A percentile compares a stretch with the other conserved stretches of the same genome.
Conservation (phyloP, 1,139 yeast genomes). For the Debaryomyces coudertii region DNA sequence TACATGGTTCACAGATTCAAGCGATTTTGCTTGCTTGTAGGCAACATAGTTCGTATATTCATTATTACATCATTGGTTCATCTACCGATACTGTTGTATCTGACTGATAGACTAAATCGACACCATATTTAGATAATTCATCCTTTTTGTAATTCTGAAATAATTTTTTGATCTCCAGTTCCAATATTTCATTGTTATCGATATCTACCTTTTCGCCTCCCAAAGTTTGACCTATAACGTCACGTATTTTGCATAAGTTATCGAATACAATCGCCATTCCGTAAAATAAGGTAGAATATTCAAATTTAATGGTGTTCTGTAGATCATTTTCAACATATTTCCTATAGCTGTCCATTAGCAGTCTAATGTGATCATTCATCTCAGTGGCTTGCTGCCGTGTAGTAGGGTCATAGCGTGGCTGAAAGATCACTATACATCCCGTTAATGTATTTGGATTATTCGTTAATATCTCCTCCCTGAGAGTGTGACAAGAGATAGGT, state of each 20-base stretch:
- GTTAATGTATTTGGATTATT: neutral
- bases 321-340: slow-evolving; percentile 10
- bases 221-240: neutral
- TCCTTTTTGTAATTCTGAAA: slow-evolving; percentile 3
- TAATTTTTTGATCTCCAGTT: slow-evolving; percentile 1
- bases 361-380: slow-evolving; percentile 1
- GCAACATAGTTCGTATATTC: slow-evolving; percentile 2
- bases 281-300: slow-evolving; percentile 14
- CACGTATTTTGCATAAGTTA: slow-evolving; percentile 3
- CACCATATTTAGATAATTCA: slow-evolving; percentile 9
- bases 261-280: slow-evolving; percentile 17
- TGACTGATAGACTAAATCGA: slow-evolving; percentile 9
- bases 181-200: neutral
- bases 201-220: slow-evolving; percentile 7
- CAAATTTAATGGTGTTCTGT: slow-evolving; percentile 12
- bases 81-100: slow-evolving; percentile 8
- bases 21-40: neutral
- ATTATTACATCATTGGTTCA: slow-evolving; percentile 3
- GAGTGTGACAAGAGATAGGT: slow-evolving; percentile 2
- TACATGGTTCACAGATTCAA: neutral
- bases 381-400: neutral
- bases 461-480: neutral
- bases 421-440: slow-evolving; percentile 2
- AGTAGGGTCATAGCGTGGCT: slow-evolving; percentile 1
- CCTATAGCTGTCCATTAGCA: slow-evolving; percentile 11